These are phyloP conservation scores for Xylaria acuta DNA, from an alignment of 495 filamentous ascomycete genomes.

Conservation along the genomic window DNA sequence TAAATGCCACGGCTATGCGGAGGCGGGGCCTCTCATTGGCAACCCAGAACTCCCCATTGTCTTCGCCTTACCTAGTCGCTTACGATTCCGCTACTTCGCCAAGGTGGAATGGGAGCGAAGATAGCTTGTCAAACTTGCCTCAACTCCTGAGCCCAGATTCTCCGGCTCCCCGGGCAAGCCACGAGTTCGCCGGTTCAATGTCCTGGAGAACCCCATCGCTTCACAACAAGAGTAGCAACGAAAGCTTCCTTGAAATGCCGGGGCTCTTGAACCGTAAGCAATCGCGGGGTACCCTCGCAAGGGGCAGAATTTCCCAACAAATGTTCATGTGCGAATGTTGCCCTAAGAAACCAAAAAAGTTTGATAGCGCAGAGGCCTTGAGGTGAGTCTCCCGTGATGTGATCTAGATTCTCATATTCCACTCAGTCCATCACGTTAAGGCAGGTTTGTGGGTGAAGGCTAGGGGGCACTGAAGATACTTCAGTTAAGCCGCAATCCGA, in stretches of 20 bases:
- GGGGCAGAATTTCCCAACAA: background rate
- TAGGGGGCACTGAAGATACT: background rate
- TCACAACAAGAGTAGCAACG: conserved; percentile 36
- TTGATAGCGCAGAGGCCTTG: background rate
- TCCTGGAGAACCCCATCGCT: conserved; percentile 30
- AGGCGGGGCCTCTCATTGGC: conserved; percentile 31
- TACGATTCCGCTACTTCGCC: conserved; percentile 32
- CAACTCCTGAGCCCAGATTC: conserved; percentile 30
- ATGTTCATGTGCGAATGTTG: background rate
- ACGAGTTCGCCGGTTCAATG: conserved; percentile 8
- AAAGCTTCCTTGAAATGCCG: conserved; percentile 36
- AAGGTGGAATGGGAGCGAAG: conserved; percentile 32
- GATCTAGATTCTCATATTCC: background rate
- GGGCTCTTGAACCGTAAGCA: conserved; percentile 9
- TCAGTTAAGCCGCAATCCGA: background rate
- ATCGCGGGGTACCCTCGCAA: background rate
- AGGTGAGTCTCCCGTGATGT: background rate
- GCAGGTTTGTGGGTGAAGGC: background rate
- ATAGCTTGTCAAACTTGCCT: conserved; percentile 32
- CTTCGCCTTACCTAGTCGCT: conserved; percentile 30
- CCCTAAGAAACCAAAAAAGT: background rate
- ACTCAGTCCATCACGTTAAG: background rate
- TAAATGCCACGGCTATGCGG: conserved; percentile 28
- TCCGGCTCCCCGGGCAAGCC: conserved; percentile 1
- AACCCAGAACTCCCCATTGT: background rate